A percentile compares a stretch with the other conserved stretches of the same genome.
Evolutionary conservation across 106 monocot genomes (phyloP).

Genomic region (Vanilla planifolia): DNA sequence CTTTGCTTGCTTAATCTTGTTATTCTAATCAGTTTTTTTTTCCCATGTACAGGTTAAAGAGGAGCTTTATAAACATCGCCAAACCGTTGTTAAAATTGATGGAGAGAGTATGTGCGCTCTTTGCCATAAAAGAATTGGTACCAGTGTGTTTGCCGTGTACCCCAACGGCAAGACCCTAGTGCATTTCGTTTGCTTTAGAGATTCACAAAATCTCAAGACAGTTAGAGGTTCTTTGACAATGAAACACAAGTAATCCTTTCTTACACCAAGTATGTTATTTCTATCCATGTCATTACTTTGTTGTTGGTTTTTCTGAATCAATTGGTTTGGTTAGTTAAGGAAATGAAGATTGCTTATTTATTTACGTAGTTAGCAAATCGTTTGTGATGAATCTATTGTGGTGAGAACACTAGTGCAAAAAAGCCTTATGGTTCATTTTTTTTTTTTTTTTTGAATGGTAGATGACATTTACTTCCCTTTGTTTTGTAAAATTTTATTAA

Average conservation of each 20-base stretch:
- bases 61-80: conserved; percentile 67
- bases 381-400: too few species aligned
- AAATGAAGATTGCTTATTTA: too few species aligned
- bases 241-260: conserved; percentile 12
- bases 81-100: conserved; percentile 71
- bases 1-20: neutral
- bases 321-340: too few species aligned
- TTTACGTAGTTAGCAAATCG: too few species aligned
- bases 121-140: conserved; percentile 88
- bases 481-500: too few species aligned
- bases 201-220: conserved; percentile 60
- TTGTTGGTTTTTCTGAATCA: too few species aligned
- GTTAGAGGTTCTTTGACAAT: conserved; percentile 20
- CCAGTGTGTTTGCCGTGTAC: conserved; percentile 91
- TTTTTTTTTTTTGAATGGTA: too few species aligned
- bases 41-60: conserved; percentile 59
- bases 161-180: conserved; percentile 94
- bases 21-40: neutral
- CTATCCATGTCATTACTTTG: neutral
- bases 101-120: conserved; percentile 81
- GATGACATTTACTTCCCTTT: too few species aligned
- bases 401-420: too few species aligned
- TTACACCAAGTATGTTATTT: conserved; percentile 7
- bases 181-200: conserved; percentile 95
- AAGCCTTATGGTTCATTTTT: too few species aligned